phyloP scores from a whole-genome alignment of 2,329 filamentous ascomycete species.

The Monosporascus sp. region DNA sequence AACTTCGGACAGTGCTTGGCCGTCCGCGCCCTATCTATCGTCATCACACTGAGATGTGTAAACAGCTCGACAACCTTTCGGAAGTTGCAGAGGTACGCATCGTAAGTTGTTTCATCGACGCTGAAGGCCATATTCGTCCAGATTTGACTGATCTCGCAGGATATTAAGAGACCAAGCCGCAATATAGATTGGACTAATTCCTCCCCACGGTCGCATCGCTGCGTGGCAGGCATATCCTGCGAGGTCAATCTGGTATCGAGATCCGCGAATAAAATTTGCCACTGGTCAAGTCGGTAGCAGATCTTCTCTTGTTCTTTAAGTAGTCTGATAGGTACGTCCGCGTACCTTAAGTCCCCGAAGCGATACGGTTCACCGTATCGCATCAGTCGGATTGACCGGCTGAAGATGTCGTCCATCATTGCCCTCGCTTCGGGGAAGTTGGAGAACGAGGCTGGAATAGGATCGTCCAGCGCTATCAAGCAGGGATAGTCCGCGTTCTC shows the following conservation, averaged over 20 bases:
- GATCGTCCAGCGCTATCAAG: conserved; percentile 17
- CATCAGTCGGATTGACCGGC: conserved; percentile 25
- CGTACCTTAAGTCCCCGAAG: conserved; percentile 8
- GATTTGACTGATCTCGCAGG: conserved; percentile 26
- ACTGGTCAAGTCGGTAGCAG: conserved; percentile 19
- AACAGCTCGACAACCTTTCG: conserved; percentile 24
- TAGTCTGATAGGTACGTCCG: conserved; percentile 11
- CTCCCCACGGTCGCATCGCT: background rate
- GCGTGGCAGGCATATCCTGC: conserved; percentile 1
- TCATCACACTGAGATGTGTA: conserved; percentile 5
- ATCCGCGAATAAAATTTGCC: conserved; percentile 22
- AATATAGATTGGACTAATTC: background rate
- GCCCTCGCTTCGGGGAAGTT: conserved; percentile 23
- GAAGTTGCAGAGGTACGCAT: conserved; percentile 26
- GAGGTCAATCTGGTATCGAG: conserved; percentile 4
- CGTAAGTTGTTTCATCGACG: conserved; percentile 29
- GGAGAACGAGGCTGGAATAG: conserved; percentile 14
- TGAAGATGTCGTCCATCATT: conserved; percentile 24
- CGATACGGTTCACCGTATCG: conserved; percentile 25
- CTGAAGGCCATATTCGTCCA: conserved; percentile 29
- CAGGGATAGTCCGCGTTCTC: conserved; percentile 16
- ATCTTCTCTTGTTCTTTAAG: conserved; percentile 18
- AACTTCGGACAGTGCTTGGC: conserved; percentile 22
- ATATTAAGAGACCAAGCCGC: conserved; percentile 21
- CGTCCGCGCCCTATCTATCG: background rate